Base-by-base conservation (phyloP, 1,139 yeast genomes). In the Saccharomycopsis phalli region DNA sequence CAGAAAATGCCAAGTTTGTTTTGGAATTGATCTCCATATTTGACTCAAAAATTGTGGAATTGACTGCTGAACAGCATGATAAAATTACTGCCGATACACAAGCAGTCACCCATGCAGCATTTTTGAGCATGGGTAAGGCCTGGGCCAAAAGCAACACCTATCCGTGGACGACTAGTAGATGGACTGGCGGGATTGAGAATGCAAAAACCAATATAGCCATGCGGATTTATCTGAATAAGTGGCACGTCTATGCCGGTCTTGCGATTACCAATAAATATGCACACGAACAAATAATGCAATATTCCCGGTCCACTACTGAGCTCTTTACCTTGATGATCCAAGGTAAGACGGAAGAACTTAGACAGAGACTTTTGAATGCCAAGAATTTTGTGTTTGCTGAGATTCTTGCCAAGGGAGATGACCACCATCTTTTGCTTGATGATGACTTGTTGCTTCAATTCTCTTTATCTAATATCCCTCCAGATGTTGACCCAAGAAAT, bases 191-290 rank as follows among this genome's bases (percentile, higher is more conserved):
- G 2, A 68, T 91, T 37, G 98, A 91, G 58, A 91, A 91, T 58
- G 97, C 95, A 23, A 91, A 91, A 54, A 83, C 88, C 57, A 91
- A 91, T 58, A 87, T 91, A 38, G 82, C 97, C 1, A 63, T 91
- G 55, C 69, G 98, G 50, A 91, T 91, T 35, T 91, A 70, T 59
- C 78, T 94, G 23, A 91, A 88, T 61, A 87, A 88, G 60, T 91
- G 96, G 95, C 98, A 91, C 56, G 98, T 91, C 19, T 91, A 91
- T 56, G 98, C 98, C 4, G 98, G 98, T 0, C 67, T 91, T 52
- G 96, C 97, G 8, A 88, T 91, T 47, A 82, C 95, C 2, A 91
- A 91, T 56, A 96, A 96, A 0, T 75, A 91, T 22, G 97, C 98
- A 1, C 96, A 88, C 55, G 74, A 71, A 31, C 98, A 91, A 60